Evolutionary conservation across 1,139 yeast species (phyloP).

Genomic region (Debaryomycetaceae sp.): DNA sequence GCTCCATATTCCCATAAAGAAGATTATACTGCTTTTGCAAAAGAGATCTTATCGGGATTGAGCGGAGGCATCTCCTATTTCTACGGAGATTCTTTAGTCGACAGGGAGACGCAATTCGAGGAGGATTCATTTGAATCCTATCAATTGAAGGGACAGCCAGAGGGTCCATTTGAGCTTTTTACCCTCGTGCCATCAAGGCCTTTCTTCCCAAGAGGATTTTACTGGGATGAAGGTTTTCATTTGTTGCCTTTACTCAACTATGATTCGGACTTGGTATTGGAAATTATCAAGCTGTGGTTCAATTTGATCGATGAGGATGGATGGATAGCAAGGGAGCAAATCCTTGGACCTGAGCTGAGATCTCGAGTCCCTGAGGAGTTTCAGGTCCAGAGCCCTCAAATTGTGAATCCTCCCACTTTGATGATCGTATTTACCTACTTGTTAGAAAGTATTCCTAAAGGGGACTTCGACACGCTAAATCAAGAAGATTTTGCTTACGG

Average conservation of each 20-base stretch:
- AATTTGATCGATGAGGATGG: conserved; percentile 82
- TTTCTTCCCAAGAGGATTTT: conserved; percentile 93
- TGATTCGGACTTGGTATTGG: conserved; percentile 81
- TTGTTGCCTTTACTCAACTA: conserved; percentile 76
- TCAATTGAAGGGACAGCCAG: conserved; percentile 48
- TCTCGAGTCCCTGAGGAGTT: conserved; percentile 86
- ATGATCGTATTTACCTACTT: conserved; percentile 75
- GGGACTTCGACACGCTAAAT: conserved; percentile 17
- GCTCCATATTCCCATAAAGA: conserved; percentile 50
- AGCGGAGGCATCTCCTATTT: conserved; percentile 89
- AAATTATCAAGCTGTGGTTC: conserved; percentile 86
- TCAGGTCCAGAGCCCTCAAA: conserved; percentile 79
- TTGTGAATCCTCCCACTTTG: conserved; percentile 95
- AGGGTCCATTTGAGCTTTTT: conserved; percentile 71
- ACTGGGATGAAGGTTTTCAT: conserved; percentile 99
- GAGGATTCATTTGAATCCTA: conserved; percentile 61
- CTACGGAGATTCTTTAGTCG: conserved; percentile 84
- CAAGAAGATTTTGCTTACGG: neutral
- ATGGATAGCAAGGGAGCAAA: conserved; percentile 96
- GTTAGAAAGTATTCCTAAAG: conserved; percentile 38
- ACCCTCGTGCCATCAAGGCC: conserved; percentile 90
- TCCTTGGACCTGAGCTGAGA: conserved; percentile 88
- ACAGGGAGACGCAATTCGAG: conserved; percentile 63
- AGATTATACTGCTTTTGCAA: conserved; percentile 58
- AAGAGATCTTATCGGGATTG: conserved; percentile 75